Evolutionary conservation across 495 filamentous ascomycete species (phyloP).

Genomic region (Corynascus novoguineensis): DNA sequence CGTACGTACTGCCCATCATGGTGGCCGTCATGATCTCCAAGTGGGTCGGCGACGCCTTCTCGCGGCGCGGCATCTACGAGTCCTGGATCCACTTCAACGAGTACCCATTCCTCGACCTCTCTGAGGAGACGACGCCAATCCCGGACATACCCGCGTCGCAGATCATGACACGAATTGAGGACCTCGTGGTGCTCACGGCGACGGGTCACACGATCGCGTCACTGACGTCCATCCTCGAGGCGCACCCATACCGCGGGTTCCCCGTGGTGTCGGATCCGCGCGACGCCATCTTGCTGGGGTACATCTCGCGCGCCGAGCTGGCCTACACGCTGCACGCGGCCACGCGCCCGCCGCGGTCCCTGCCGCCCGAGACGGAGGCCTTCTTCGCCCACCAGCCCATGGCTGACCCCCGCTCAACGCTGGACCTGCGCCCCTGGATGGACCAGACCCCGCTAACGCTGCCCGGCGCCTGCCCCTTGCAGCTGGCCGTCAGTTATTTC

Average conservation of each 20-base stretch:
- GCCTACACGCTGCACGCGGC: conserved; percentile 66
- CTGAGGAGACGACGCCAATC: conserved; percentile 72
- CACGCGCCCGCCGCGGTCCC: conserved; percentile 47
- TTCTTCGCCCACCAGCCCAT: conserved; percentile 79
- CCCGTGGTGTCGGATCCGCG: conserved; percentile 76
- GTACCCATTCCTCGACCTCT: conserved; percentile 93
- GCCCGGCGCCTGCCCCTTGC: conserved; percentile 63
- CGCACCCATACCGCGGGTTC: conserved; percentile 82
- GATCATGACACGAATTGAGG: conserved; percentile 90
- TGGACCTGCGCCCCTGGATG: conserved; percentile 95
- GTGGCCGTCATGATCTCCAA: conserved; percentile 98
- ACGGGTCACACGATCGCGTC: conserved; percentile 78
- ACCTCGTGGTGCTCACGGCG: conserved; percentile 80
- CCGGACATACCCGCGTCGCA: conserved; percentile 79
- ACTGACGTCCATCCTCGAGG: conserved; percentile 60
- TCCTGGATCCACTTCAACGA: conserved; percentile 95
- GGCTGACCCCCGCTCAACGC: conserved; percentile 67
- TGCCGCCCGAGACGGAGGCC: conserved; percentile 67
- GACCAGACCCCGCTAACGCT: conserved; percentile 95
- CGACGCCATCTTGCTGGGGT: conserved; percentile 75
- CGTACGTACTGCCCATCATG: conserved; percentile 98
- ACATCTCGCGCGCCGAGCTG: conserved; percentile 89
- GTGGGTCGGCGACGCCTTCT: conserved; percentile 97
- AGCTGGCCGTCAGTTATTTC: conserved; percentile 84
- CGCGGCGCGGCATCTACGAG: conserved; percentile 92